These are phyloP conservation scores for Bothriochloa decipiens DNA, from an alignment of 176 grass and related monocot species.

Conservation along the genomic window DNA sequence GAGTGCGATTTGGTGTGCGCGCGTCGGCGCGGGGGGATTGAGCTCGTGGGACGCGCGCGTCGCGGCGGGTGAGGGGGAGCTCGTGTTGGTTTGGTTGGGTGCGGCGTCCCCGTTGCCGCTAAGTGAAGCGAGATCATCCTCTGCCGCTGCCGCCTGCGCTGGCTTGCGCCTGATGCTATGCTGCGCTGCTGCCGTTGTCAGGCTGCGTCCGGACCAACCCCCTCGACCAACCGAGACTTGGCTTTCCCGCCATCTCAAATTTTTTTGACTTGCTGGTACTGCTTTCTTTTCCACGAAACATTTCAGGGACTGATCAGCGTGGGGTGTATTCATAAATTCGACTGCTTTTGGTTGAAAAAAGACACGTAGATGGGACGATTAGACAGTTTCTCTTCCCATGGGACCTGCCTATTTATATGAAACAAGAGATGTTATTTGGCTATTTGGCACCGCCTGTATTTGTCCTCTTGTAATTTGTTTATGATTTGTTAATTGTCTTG, in stretches of 20 bases:
- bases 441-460: too few species aligned
- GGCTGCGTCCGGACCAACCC: conserved; percentile 44
- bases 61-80: conserved; percentile 58
- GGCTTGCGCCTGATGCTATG: background rate
- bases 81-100: conserved; percentile 51
- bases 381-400: background rate
- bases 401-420: background rate
- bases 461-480: too few species aligned
- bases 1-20: conserved; percentile 34
- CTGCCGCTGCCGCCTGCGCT: background rate
- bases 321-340: background rate
- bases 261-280: background rate
- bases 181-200: conserved; percentile 39
- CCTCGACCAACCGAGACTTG: conserved; percentile 52
- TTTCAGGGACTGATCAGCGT: background rate
- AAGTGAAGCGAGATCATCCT: conserved; percentile 74
- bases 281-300: background rate
- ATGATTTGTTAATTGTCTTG: too few species aligned
- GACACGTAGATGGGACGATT: background rate
- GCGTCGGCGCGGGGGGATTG: background rate
- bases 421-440: background rate
- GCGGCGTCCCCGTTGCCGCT: conserved; percentile 96
- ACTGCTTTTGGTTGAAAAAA: background rate
- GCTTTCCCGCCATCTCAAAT: conserved; percentile 54
- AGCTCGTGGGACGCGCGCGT: conserved; percentile 11